A percentile compares a stretch with the other conserved stretches of the same genome.
Conservation (phyloP, 1,139 yeast genomes). For the Saccharomyces hybrid region DNA sequence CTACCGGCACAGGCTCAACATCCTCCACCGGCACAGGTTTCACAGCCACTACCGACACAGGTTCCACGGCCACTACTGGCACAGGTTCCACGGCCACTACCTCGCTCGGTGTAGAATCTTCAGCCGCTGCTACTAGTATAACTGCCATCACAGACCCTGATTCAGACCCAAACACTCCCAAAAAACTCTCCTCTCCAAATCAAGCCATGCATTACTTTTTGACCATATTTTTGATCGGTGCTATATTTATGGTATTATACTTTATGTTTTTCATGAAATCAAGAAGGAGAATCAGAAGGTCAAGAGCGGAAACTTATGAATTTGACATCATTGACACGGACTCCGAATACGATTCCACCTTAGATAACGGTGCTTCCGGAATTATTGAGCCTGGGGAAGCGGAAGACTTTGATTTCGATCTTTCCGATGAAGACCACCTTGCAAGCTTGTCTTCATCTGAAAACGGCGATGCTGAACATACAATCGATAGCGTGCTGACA, state of each 20-base stretch:
- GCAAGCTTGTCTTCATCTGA: conserved; percentile 2
- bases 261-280: conserved; percentile 42
- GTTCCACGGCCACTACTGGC: too few relatives aligned
- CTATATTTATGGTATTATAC: conserved; percentile 44
- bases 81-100: not conserved
- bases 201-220: conserved; percentile 42
- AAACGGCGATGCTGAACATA: not conserved
- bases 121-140: conserved; percentile 1
- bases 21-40: too few relatives aligned
- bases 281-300: conserved; percentile 49
- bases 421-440: conserved; percentile 27
- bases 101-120: conserved; percentile 1
- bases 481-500: not conserved
- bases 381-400: conserved; percentile 12
- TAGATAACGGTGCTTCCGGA: conserved; percentile 17
- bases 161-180: conserved; percentile 19
- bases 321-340: conserved; percentile 67
- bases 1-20: not conserved
- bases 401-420: conserved; percentile 30
- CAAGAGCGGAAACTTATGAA: conserved; percentile 65
- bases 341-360: conserved; percentile 32
- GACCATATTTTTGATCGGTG: conserved; percentile 53
- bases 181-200: conserved; percentile 17
- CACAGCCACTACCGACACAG: too few relatives aligned
- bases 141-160: conserved; percentile 6